Percentiles rank a stretch among this genome's conserved stretches.
Conservation (phyloP, 2,329 filamentous ascomycete species). For the Acephala macrosclerotiorum region DNA sequence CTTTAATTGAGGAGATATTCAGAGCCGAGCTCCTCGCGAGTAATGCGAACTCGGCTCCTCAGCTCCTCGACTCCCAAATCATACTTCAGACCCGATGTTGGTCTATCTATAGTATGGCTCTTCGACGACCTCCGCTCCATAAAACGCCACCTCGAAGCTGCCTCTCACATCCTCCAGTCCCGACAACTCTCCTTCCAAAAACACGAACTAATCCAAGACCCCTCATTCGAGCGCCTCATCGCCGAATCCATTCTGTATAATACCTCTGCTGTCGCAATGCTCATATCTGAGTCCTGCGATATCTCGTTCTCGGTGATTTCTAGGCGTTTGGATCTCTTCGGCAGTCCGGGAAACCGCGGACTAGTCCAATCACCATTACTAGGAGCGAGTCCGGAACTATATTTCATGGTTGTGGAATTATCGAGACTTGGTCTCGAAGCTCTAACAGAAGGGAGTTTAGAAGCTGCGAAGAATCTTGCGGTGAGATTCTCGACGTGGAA, state of each 20-base stretch:
- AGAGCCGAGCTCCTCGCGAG: too few species aligned
- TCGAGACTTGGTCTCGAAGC: not conserved
- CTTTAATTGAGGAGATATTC: too few species aligned
- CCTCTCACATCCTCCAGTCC: not conserved
- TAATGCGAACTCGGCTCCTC: too few species aligned
- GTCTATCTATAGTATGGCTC: too few species aligned
- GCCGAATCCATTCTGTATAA: not conserved
- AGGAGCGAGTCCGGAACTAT: not conserved
- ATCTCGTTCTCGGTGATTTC: not conserved
- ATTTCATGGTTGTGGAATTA: not conserved
- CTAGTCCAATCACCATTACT: not conserved
- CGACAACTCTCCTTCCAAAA: not conserved
- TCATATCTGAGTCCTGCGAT: not conserved
- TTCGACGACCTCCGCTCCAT: not conserved
- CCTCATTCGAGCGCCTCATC: not conserved
- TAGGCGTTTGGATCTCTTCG: not conserved
- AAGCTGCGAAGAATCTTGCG: not conserved
- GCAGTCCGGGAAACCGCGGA: not conserved
- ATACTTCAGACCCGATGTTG: too few species aligned
- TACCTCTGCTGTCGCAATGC: not conserved
- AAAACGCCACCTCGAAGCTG: not conserved
- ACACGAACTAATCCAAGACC: not conserved
- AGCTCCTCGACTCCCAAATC: too few species aligned
- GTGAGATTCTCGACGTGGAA: not conserved
- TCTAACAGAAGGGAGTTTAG: not conserved